Conservation (phyloP, 2,329 filamentous ascomycete species). For the Colletotrichum sp. region DNA sequence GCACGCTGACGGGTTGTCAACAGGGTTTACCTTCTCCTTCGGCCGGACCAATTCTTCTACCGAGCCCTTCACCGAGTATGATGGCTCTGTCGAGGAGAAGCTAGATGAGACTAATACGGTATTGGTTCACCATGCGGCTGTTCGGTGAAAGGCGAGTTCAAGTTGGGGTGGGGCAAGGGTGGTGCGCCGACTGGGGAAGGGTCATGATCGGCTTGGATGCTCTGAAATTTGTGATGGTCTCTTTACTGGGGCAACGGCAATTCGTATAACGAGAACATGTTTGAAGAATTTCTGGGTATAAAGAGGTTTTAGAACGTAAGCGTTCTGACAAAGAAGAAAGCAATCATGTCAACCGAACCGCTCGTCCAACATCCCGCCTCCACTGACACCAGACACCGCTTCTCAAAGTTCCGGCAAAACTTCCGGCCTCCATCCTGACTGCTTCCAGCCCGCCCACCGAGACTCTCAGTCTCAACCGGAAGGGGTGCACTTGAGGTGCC, state of each 20-base stretch:
- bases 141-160: not conserved
- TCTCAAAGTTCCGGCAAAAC: too few relatives aligned
- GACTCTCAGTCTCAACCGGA: not conserved
- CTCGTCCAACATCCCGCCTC: too few relatives aligned
- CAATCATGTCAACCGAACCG: not conserved
- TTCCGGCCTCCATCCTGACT: not conserved
- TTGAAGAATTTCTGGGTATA: not conserved
- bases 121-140: not conserved
- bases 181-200: not conserved
- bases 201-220: rapidly evolving
- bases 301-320: not conserved
- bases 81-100: not conserved
- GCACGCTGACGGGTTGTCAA: not conserved
- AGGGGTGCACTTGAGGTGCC: not conserved
- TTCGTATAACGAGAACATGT: not conserved
- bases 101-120: not conserved
- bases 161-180: not conserved
- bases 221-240: not conserved
- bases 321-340: not conserved
- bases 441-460: rapidly evolving
- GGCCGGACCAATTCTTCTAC: not conserved
- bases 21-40: not conserved
- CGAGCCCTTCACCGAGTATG: rapidly evolving
- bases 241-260: not conserved
- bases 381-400: too few relatives aligned